Base-by-base conservation (phyloP, 192 early-diverging fungal species). In the Oehlia diaphana region DNA sequence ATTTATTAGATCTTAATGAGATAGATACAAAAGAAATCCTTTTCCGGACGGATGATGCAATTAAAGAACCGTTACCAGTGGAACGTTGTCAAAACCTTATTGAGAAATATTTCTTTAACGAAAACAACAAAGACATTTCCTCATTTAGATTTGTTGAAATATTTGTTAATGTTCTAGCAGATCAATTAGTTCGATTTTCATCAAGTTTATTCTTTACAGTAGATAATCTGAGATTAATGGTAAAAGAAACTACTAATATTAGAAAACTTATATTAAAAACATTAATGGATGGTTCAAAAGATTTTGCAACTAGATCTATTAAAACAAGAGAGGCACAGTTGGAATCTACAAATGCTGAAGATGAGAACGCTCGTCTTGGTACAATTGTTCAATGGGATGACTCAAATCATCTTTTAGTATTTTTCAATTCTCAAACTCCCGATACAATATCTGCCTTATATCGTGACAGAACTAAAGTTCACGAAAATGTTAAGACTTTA, bases 171-270 rank as follows among this genome's bases (percentile, higher is more conserved):
- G 80, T 81, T 21, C 47, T 81, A 21, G 80, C 80, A 13, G 76
- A 81, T 49, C 80, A 81, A 69, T 78, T 81, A 66, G 63, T 81
- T n/a, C 37, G 80, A 63, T 68, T 81, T n/a, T 77, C 80, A 6
- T 61, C 65, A 68, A 77, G 80, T 64, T n/a, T 64, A 28, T 81
- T 42, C 49, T 81, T 81, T 31, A 39, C 21, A 4, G 74, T 81
- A 8, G 50, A 77, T 23, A 81, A 81, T 70, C 10, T 81, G n/a
- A 49, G 16, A 42, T 61, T 80, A 23, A 80, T 80, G 79, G 26
- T 71, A n/a, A 26, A 61, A 28, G 65, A 80, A 42, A 26, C 26
- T 26, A 50, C 21, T 14, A n/a, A 76, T 61, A 44, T 80, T 26
- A 73, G 79, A 47, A 33, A 72, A 6, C 62, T 74, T 4, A 37